Base-by-base conservation (phyloP, 2,329 filamentous ascomycete species). In the Amylocarpus encephaloides region DNA sequence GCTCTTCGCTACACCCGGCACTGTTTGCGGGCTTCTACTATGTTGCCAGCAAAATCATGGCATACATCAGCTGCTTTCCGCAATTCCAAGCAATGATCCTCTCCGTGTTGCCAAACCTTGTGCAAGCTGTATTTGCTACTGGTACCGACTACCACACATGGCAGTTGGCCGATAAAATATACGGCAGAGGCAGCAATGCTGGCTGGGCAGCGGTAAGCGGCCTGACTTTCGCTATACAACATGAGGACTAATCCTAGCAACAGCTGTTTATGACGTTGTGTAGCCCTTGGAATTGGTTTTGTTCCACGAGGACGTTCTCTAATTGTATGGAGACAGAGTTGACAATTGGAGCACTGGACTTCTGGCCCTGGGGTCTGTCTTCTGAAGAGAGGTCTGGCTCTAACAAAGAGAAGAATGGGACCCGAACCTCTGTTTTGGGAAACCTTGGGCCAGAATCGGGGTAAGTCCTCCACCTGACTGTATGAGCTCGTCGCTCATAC, bases 201-300 rank as follows among this genome's bases (percentile, higher is more conserved):
- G 77, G 88, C 41, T 84, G 80, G 73, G 80, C 84, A 56, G 79
- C 86, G 59, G 89, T 93, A 77, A 43, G 58, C 29, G 35, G 12
- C 12, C 38, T 6, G n/a, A 2, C 16, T 41, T n/a, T n/a, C 1
- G 9, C 19, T 9, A 13, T 10, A 64, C 82, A 74, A 9, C 19
- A 53, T 48, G 51, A 43, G 32, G 6, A 32, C 49, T 43, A 36
- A 47, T 49, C 5, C 33, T 52, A 18, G 16, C 26, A 45, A 42
- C 66, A 90, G 83, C 73, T 95, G 41, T 76, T 78, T 51, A 76
- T 93, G 69, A 83, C 82, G 2, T 68, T 86, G 39, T 72, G 83
- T 62, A 95, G 83, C 68, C 88, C 93, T 6, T 98, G 93, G 90
- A 89, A 96, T 67, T 97, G 88, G 88, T 97, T 93, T 69, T 93